Evolutionary conservation across 345 rosid genomes (phyloP), one percentile per base, ranked within the genome.

Genomic region (Aquilaria malaccensis): DNA sequence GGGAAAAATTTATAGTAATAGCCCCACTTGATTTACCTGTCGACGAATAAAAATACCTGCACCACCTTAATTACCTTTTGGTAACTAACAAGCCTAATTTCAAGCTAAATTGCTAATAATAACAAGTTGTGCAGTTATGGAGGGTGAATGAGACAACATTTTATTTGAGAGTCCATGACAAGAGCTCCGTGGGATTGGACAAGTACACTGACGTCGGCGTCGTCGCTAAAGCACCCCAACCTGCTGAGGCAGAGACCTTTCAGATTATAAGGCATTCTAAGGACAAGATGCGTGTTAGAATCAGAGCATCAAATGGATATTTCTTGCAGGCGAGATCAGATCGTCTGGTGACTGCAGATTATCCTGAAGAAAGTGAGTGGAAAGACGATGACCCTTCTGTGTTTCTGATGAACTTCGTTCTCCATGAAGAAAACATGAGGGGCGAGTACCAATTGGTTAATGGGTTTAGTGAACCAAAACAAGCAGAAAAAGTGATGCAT

Each of bases 371-470:
- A 2, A 62, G 56, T 13, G 67, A 65, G 50, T 81, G 86, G 90
- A 75, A 70, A 12, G 68, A 74, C 10, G 67, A 71, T 4, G 79
- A 85, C 63, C 83, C 85, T 3, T 81, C 85, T 0, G 81, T 81
- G 3, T 84, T 84, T 59, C 66, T 30, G 55, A 65, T 78, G 52
- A 69, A 29, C 7, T 30, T 65, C n/a, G 3, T 72, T 1, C 43
- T 37, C 43, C 4, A 9, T 37, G 3, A 37, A 1, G 68, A 58
- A 10, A 29, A 48, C 9, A 0, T 70, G 70, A 69, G 51, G 13
- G 90, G 90, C 13, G 90, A 84, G 72, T 84, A 74, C 69, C 85
- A 80, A 60, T 68, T 85, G 45, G 76, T 85, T 14, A 80, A 84
- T 54, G 85, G 87, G 29, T 78, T 80, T 43, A 9, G 43, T 37